A percentile compares a stretch with the other conserved stretches of the same genome.
phyloP scores from a whole-genome alignment of 2,329 filamentous ascomycete species.

The Ascochyta clinopodiicola region DNA sequence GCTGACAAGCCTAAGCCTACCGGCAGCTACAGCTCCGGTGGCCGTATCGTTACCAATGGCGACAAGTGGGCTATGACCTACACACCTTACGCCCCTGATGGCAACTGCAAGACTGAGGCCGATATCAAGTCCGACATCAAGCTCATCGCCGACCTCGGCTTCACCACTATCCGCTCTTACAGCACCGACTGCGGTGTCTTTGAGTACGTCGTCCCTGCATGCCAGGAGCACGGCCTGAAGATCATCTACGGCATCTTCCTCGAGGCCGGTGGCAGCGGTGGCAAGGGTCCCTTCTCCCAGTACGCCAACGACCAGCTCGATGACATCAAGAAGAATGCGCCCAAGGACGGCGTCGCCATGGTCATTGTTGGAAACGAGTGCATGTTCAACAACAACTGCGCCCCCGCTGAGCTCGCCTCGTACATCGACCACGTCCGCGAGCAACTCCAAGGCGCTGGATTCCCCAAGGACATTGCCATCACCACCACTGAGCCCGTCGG shows the following conservation, averaged over 20 bases:
- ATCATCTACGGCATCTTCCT: constrained; percentile 91
- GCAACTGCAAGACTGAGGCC: constrained; percentile 51
- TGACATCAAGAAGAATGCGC: constrained; percentile 74
- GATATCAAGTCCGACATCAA: constrained; percentile 52
- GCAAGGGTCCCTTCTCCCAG: constrained; percentile 49
- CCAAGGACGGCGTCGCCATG: constrained; percentile 74
- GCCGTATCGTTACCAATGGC: constrained; percentile 50
- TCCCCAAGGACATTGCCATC: constrained; percentile 67
- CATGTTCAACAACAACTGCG: constrained; percentile 75
- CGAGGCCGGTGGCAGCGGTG: constrained; percentile 61
- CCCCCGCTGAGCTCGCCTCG: constrained; percentile 66
- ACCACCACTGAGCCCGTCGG: constrained; percentile 88
- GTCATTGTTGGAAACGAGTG: constrained; percentile 92
- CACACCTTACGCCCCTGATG: constrained; percentile 54
- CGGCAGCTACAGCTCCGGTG: constrained; percentile 29
- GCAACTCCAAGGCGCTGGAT: constrained; percentile 69
- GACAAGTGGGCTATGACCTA: constrained; percentile 58
- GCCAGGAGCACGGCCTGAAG: constrained; percentile 70
- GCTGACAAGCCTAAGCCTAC: constrained; percentile 40
- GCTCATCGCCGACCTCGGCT: constrained; percentile 55
- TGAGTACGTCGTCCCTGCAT: constrained; percentile 74
- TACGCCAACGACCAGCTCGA: constrained; percentile 76
- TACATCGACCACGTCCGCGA: constrained; percentile 74
- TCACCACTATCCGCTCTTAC: constrained; percentile 80
- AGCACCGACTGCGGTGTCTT: constrained; percentile 89